These are phyloP conservation scores for Apiotrichum siamense DNA, from an alignment of 1,284 basidiomycete species.

Conservation along the genomic window DNA sequence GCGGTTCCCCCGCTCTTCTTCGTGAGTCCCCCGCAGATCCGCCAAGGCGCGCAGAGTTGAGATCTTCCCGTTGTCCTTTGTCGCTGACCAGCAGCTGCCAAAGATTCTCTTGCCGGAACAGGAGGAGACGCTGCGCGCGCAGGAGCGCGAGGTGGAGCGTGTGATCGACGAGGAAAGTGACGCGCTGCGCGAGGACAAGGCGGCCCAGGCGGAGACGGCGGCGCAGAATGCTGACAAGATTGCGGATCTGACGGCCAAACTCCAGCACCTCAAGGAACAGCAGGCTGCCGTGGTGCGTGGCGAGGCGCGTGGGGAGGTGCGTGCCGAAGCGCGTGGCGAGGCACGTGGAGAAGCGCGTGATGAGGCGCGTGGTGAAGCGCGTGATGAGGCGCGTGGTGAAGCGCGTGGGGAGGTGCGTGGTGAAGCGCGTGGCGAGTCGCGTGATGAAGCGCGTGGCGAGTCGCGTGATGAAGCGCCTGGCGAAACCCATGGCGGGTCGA, in stretches of 20 bases:
- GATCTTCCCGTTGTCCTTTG: neutral
- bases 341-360: no score
- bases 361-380: no score
- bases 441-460: no score
- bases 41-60: neutral
- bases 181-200: conserved; percentile 29
- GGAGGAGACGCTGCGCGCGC: conserved; percentile 26
- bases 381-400: no score
- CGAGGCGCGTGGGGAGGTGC: no score
- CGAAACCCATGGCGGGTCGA: no score
- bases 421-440: no score
- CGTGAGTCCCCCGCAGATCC: conserved; percentile 20
- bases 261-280: conserved; percentile 24
- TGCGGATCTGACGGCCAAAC: conserved; percentile 23
- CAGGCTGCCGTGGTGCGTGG: conserved; percentile 8
- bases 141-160: conserved; percentile 27
- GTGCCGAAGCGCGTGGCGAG: no score
- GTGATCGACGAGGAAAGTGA: conserved; percentile 30
- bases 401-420: no score
- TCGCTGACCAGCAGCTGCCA: conserved; percentile 27
- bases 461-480: no score
- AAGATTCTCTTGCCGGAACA: conserved; percentile 40
- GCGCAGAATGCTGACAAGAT: conserved; percentile 24
- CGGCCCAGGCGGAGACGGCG: conserved; percentile 13
- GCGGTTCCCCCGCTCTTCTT: conserved; percentile 34